phyloP scores from a whole-genome alignment of 2,329 filamentous ascomycete genomes.

The Sclerotinia borealis region DNA sequence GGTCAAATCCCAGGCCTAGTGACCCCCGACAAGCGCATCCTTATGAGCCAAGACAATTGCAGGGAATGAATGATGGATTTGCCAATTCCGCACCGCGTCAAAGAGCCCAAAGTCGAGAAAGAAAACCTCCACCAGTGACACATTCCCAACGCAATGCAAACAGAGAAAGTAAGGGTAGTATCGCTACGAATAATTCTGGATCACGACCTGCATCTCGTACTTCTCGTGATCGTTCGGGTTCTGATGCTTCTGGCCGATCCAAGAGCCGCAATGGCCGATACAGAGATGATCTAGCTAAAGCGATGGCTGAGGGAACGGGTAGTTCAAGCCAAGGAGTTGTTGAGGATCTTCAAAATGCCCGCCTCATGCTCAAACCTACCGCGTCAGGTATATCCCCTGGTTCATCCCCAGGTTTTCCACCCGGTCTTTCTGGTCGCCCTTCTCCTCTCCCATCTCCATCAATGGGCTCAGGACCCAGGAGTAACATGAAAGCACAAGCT shows the following conservation, averaged over 20 bases:
- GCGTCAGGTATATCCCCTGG: constrained; percentile 17
- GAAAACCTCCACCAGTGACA: constrained; percentile 25
- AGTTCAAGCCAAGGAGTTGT: constrained; percentile 21
- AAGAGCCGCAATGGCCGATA: constrained; percentile 30
- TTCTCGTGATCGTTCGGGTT: constrained; percentile 30
- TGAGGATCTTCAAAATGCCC: constrained; percentile 24
- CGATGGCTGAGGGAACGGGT: constrained; percentile 25
- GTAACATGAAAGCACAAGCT: constrained; percentile 25
- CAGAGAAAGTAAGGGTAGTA: constrained; percentile 17
- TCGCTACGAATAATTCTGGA: constrained; percentile 21
- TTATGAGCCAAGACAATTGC: constrained; percentile 13
- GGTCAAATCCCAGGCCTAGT: constrained; percentile 9
- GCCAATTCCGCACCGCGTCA: constrained; percentile 22
- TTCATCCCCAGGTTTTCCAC: neutral
- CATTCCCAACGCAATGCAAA: constrained; percentile 13
- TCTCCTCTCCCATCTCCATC: constrained; percentile 28
- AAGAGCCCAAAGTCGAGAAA: constrained; percentile 25
- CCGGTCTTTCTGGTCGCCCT: constrained; percentile 12
- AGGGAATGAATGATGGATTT: constrained; percentile 19
- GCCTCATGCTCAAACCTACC: constrained; percentile 24
- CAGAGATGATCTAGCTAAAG: constrained; percentile 28
- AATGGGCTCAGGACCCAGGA: constrained; percentile 23
- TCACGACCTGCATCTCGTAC: constrained; percentile 25
- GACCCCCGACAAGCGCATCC: constrained; percentile 12
- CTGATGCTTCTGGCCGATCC: constrained; percentile 28